Base-by-base conservation (phyloP, 2,329 filamentous ascomycete species). In the Didymella segeticola region DNA sequence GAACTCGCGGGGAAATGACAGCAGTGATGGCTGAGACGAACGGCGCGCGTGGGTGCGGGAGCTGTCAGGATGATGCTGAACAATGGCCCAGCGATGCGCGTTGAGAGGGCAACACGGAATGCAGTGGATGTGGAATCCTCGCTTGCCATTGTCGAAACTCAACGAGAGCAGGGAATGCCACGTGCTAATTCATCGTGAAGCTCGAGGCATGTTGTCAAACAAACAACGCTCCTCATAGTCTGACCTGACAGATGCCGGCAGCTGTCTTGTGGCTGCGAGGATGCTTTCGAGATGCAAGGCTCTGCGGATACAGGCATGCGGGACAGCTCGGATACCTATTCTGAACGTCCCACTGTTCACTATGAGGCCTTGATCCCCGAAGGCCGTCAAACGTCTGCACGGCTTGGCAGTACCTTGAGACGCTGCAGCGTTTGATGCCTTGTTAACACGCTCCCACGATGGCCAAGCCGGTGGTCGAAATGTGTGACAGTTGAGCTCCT, bases 401-500 rank as follows among this genome's bases (percentile, higher is more conserved):
- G 43, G 60, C 58, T 62, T 55, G 56, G 52, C 61, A 42, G 29
- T 45, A 38, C 36, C 37, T 60, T 64, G 64, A 64, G 60, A 64
- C 61, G 49, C 53, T 50, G 58, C 57, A 49, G 60, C 53, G 61
- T 60, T 61, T 64, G 64, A 67, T 62, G 65, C 57, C 53, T 56
- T 58, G 17, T 36, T 47, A 26, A 26, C 25, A n/a, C 25, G 23
- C 23, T 43, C 63, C 60, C 62, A 62, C 51, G 51, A 63, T 25
- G 52, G 68, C 68, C 66, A 68, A 70, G 65, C 50, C 47, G 41
- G 51, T 37, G 57, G 58, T 62, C 54, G 55, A 57, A 47, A 58
- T 25, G 37, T 62, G 60, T 57, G 60, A 66, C 61, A 61, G 39
- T 27, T 57, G 48, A 45, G 23, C 50, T 61, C 54, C 59, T 55